Percentiles rank a stretch among this genome's conserved stretches.
These are phyloP conservation scores for Tulasnella sp. DNA, from an alignment of 768 basidiomycete genomes.

Conservation along the genomic window DNA sequence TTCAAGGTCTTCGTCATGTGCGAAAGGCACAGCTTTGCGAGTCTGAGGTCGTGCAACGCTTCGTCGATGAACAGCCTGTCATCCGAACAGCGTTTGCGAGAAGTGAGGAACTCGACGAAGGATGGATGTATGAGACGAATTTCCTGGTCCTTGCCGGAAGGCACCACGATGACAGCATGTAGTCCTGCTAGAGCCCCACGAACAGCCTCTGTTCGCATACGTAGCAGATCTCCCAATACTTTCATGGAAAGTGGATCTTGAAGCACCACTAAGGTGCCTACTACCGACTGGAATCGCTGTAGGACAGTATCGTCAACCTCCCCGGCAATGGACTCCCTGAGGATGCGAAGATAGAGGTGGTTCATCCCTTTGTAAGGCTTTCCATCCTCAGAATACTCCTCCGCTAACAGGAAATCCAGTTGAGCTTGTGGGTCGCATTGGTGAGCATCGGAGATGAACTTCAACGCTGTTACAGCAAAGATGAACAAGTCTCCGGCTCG, in stretches of 20 bases:
- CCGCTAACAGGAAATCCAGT: not conserved
- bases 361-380: constrained; percentile 2
- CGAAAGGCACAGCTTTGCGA: not conserved
- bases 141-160: not conserved
- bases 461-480: constrained; percentile 1
- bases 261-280: constrained; percentile 9
- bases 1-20: no score
- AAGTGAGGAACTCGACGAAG: constrained; percentile 11
- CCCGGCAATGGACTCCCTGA: not conserved
- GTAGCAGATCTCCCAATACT: not conserved
- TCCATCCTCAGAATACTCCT: not conserved
- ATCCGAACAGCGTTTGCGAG: not conserved
- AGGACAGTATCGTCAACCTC: not conserved
- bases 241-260: not conserved
- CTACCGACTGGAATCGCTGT: not conserved
- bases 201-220: not conserved
- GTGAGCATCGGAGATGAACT: not conserved
- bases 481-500: not conserved
- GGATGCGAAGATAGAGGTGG: not conserved
- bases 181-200: not conserved
- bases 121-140: constrained; percentile 12
- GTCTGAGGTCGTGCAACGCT: not conserved
- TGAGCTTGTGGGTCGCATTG: not conserved
- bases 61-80: not conserved
- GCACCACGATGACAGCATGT: constrained; percentile 4